These are phyloP conservation scores for Carex arenaria DNA, from an alignment of 202 grass and related monocot genomes.

Conservation along the genomic window DNA sequence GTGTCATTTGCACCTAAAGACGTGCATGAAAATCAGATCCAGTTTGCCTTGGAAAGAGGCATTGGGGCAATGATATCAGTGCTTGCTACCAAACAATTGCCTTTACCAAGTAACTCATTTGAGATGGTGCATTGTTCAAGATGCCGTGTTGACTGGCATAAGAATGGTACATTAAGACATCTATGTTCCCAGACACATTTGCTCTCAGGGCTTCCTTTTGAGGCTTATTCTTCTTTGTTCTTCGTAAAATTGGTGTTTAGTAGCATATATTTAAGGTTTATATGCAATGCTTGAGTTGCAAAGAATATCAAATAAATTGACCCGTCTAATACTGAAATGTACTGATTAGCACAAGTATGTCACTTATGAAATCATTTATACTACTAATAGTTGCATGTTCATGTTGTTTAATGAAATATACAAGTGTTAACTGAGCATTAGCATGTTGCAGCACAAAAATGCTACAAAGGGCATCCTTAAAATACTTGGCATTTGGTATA, in stretches of 20 bases:
- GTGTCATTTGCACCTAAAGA: conserved; percentile 99
- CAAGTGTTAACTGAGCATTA: not conserved
- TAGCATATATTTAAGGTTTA: not conserved
- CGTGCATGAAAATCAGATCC: conserved; percentile 97
- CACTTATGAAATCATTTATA: not conserved
- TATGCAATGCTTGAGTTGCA: not conserved
- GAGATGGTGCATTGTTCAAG: conserved; percentile 97
- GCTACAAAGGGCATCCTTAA: not conserved
- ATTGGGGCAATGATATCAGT: conserved; percentile 90
- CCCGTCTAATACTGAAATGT: not conserved
- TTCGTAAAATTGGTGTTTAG: not conserved
- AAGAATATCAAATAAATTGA: not conserved
- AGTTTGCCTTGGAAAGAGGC: conserved; percentile 91
- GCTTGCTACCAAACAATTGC: conserved; percentile 80
- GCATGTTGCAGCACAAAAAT: not conserved
- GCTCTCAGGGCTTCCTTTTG: not conserved
- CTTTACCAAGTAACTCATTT: conserved; percentile 75
- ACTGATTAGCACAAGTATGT: not conserved
- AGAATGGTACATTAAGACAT: conserved; percentile 60
- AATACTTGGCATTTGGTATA: not conserved
- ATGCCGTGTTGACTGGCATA: conserved; percentile 95
- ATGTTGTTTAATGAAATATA: not conserved
- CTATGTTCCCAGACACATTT: conserved; percentile 1
- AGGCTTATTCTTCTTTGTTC: not conserved
- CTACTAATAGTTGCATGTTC: not conserved